Base-by-base conservation (phyloP, 2,329 filamentous ascomycete genomes). In the Penicillium sp. region DNA sequence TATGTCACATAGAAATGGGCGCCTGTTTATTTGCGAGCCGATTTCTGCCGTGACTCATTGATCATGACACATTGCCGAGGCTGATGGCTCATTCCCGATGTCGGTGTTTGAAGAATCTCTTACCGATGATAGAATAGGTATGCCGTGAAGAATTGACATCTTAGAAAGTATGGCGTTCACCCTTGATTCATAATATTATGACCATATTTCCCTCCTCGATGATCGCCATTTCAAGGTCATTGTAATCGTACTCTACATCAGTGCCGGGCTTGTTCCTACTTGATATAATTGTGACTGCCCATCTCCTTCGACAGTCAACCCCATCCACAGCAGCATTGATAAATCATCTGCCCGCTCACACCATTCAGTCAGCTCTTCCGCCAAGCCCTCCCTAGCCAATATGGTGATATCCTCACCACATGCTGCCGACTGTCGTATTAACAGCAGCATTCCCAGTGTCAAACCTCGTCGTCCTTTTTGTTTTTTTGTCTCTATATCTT, bases 281-380 rank as follows among this genome's bases (percentile, higher is more conserved):
- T n/a, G 26, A 33, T 51, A 48, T 42, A 52, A 23, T 26, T 35
- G 48, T 9, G 48, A 56, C 14, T 52, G 54, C 6, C 48, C 48
- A 8, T 56, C 48, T 6, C 48, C 54, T n/a, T 56, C 48, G 6
- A 56, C 49, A 8, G 54, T 43, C 8, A 52, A 9, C 6, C 31
- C 54, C 42, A 56, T 31, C 48, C 43, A 56, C 8, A 56, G 33
- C 11, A 56, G 48, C 54, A 56, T 56, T 23, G 48, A 52, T 14
- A 56, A 26, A 31, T 56, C 54, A 16, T 56, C 54, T 9, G 19
- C 48, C 16, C 11, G 45, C 27, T 48, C 48, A 42, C 54, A 55
- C 54, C 54, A 56, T 47, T 52, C 54, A 47, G 54, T 25, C 10
- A 56, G 48, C 27, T 52, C 54, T 27, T 56, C 33, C 25, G 44